Evolutionary conservation across 1,284 basidiomycete genomes (phyloP).

Genomic region (Ceratobasidium papillatum): DNA sequence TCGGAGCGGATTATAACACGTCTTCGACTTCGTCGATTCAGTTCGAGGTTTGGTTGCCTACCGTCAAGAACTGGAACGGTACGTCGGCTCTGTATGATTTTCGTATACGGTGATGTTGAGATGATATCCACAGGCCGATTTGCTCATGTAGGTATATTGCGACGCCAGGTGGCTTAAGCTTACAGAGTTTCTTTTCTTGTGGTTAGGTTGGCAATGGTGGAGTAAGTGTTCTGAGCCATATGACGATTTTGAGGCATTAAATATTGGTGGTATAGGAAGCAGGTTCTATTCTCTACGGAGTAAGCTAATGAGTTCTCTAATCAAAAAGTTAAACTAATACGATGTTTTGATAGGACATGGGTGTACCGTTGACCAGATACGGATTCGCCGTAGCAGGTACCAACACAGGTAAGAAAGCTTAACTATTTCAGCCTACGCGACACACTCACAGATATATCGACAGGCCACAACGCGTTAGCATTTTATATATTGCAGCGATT

Average conservation of each 20-base stretch:
- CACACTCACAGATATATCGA: background rate
- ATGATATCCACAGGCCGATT: background rate
- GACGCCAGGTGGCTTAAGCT: background rate
- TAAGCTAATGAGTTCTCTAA: background rate
- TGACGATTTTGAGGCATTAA: background rate
- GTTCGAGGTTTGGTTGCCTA: conserved; percentile 28
- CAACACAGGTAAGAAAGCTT: background rate
- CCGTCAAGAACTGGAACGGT: conserved; percentile 9
- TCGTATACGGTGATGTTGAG: background rate
- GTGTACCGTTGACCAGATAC: conserved; percentile 1
- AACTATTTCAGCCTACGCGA: background rate
- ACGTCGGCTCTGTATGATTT: background rate
- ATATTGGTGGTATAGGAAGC: background rate
- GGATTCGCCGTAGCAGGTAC: conserved; percentile 26
- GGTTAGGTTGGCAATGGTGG: conserved; percentile 25
- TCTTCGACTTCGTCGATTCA: conserved; percentile 5
- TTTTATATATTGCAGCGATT: background rate
- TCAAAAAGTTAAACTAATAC: background rate
- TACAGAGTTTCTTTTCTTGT: background rate
- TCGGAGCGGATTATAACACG: conserved; percentile 27
- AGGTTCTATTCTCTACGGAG: background rate
- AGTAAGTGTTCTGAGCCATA: background rate
- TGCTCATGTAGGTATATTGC: conserved; percentile 3
- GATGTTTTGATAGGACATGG: conserved; percentile 7
- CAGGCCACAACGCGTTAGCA: conserved; percentile 29